phyloP scores from a whole-genome alignment of 2,329 filamentous ascomycete genomes.

The Calycina herbarum region DNA sequence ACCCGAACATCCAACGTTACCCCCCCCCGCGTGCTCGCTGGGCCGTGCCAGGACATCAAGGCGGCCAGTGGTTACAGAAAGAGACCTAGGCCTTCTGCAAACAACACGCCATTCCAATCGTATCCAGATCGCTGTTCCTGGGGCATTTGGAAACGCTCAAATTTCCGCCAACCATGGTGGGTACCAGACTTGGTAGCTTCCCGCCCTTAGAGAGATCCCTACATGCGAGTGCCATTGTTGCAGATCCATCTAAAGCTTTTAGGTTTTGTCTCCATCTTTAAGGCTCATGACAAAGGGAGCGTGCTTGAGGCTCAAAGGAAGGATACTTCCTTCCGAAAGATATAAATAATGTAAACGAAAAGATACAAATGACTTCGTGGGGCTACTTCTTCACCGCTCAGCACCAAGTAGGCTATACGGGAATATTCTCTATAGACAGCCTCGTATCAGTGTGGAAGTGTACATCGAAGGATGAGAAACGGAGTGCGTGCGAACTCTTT shows the following conservation, averaged over 20 bases:
- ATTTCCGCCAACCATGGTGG: background rate
- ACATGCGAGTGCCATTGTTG: too few species aligned
- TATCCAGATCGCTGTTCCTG: background rate
- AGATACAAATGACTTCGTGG: background rate
- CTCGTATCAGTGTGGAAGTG: background rate
- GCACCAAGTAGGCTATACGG: background rate
- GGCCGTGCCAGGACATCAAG: constrained; percentile 7
- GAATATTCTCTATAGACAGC: background rate
- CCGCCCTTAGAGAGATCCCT: too few species aligned
- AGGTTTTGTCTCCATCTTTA: background rate
- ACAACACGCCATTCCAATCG: background rate
- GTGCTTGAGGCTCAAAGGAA: background rate
- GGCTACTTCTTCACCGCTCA: background rate
- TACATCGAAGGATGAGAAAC: background rate
- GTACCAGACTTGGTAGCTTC: too few species aligned
- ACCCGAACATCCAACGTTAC: background rate
- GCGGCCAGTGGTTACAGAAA: background rate
- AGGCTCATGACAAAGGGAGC: background rate
- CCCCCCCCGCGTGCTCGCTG: background rate
- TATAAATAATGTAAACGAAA: too few species aligned
- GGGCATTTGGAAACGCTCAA: background rate
- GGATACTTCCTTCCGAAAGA: background rate
- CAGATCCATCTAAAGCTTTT: background rate
- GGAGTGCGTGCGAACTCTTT: background rate
- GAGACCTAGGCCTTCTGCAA: background rate